These are phyloP conservation scores for Leptomonas seymouri DNA, from an alignment of 208 protist species.

Conservation along the genomic window DNA sequence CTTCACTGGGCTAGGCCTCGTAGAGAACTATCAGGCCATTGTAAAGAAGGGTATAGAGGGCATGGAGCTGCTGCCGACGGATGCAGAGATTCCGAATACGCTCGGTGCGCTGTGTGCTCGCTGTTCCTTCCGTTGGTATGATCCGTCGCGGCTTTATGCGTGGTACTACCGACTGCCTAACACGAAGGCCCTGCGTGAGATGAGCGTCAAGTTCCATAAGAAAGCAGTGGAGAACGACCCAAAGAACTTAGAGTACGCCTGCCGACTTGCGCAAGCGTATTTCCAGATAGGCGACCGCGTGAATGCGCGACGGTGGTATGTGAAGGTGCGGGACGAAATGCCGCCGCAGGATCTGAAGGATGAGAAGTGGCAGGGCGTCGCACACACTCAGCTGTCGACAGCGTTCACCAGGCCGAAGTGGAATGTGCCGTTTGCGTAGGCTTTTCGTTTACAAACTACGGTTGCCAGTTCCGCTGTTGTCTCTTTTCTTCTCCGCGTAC, in stretches of 20 bases:
- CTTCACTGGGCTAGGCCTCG: conserved; percentile 60
- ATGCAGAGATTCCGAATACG: conserved; percentile 74
- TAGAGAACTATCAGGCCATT: conserved; percentile 87
- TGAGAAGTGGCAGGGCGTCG: conserved; percentile 75
- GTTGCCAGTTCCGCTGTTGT: background rate
- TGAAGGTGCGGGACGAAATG: conserved; percentile 86
- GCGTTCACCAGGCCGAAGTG: conserved; percentile 72
- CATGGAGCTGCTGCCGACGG: conserved; percentile 67
- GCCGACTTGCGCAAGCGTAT: conserved; percentile 82
- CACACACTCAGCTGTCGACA: conserved; percentile 85
- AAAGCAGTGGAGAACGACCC: conserved; percentile 71
- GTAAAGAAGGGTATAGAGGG: conserved; percentile 64
- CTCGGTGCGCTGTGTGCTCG: conserved; percentile 79
- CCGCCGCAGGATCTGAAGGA: conserved; percentile 74
- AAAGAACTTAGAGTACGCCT: conserved; percentile 77
- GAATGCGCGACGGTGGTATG: conserved; percentile 83
- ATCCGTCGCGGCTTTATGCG: conserved; percentile 59
- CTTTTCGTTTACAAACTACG: background rate
- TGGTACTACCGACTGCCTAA: conserved; percentile 60
- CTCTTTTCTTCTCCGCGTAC: background rate
- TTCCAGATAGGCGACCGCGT: conserved; percentile 73
- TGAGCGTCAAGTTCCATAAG: conserved; percentile 64
- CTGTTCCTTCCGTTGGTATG: conserved; percentile 77
- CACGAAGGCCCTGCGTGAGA: conserved; percentile 43
- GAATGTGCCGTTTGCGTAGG: conserved; percentile 84